A percentile compares a stretch with the other conserved stretches of the same genome.
phyloP scores from a whole-genome alignment of 305 asterid genomes.

The Fraxinus ornus region DNA sequence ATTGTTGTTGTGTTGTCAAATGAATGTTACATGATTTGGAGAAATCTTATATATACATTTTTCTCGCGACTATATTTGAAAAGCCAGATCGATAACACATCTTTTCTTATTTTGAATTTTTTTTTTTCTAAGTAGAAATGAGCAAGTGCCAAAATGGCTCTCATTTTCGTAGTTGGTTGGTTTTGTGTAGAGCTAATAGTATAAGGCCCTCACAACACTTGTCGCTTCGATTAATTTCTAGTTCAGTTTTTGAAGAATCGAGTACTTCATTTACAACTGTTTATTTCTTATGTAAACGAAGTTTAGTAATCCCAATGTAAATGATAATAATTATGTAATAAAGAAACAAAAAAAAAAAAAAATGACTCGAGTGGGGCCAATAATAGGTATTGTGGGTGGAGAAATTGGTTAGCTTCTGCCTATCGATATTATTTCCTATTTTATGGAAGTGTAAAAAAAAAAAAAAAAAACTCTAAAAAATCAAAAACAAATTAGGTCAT shows the following conservation, averaged over 20 bases:
- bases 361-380: background rate
- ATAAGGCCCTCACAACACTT: too few species aligned
- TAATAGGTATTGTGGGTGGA: background rate
- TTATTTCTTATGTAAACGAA: background rate
- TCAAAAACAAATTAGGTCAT: background rate
- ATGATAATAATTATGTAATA: background rate
- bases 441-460: background rate
- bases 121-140: background rate
- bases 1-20: background rate
- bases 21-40: background rate
- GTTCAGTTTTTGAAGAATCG: too few species aligned
- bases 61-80: background rate
- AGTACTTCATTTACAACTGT: background rate
- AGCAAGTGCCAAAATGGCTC: background rate
- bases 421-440: background rate
- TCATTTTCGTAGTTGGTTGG: background rate
- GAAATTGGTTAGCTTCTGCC: background rate
- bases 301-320: background rate
- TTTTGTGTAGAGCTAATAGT: background rate
- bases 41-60: background rate
- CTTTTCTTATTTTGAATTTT: too few species aligned
- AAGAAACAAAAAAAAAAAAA: background rate
- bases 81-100: background rate
- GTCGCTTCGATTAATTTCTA: too few species aligned
- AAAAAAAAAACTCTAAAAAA: background rate